Evolutionary conservation across 441 rosid genomes (phyloP).

Genomic region (Adansonia madagascariensis): DNA sequence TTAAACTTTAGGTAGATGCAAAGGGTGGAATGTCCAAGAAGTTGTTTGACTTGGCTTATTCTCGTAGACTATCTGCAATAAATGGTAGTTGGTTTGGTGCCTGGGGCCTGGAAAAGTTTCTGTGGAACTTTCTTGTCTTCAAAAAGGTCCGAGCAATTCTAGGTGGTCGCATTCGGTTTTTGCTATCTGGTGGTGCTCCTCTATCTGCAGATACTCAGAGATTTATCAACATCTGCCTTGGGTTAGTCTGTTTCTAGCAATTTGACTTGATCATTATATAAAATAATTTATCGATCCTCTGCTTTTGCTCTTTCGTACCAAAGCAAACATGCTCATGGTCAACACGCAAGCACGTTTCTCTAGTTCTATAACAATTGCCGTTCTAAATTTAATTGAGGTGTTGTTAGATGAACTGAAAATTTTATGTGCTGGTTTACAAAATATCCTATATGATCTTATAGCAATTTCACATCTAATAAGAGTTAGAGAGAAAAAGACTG

Average conservation of each 20-base stretch:
- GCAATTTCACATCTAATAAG: not conserved
- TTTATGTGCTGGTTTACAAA: not conserved
- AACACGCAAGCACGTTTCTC: not conserved
- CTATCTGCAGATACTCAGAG: constrained; percentile 96
- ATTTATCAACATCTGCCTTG: constrained; percentile 95
- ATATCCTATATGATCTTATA: not conserved
- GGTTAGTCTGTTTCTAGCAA: constrained; percentile 56
- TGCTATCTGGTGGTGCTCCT: constrained; percentile 99
- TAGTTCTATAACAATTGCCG: not conserved
- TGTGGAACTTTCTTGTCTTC: constrained; percentile 89
- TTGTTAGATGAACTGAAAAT: not conserved
- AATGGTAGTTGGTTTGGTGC: constrained; percentile 98
- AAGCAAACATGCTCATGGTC: not conserved
- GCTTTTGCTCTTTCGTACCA: not conserved
- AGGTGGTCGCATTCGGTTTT: constrained; percentile 88
- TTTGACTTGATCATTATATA: constrained; percentile 19
- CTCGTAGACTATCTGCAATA: constrained; percentile 82
- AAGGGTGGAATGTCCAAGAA: constrained; percentile 83
- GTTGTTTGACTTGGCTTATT: constrained; percentile 87
- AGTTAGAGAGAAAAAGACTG: not conserved
- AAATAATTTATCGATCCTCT: constrained; percentile 1
- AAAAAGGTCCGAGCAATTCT: constrained; percentile 78
- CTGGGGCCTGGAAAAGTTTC: constrained; percentile 82
- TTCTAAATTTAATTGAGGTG: not conserved
- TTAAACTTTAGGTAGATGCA: constrained; percentile 63